These are phyloP conservation scores for Pichia cabralensis DNA, from an alignment of 805 yeast genomes.

Conservation along the genomic window DNA sequence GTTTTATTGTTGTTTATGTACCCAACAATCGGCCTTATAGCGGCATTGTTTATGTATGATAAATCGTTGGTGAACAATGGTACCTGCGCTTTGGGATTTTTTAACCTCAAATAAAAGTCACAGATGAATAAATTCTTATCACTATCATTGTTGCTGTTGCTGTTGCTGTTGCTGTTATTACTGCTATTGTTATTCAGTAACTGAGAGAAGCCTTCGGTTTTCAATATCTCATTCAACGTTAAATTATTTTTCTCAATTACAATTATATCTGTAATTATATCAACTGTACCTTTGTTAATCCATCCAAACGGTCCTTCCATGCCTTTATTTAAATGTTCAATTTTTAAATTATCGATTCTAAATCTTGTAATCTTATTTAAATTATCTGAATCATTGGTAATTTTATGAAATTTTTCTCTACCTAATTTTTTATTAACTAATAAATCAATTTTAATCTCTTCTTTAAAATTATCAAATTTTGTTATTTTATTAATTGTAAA, in stretches of 20 bases:
- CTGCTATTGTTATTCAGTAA: constrained; percentile 4
- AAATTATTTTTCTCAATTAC: constrained; percentile 42
- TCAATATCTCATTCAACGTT: background rate
- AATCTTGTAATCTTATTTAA: constrained; percentile 55
- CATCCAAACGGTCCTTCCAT: constrained; percentile 94
- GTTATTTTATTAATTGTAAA: constrained; percentile 85
- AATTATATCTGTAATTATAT: constrained; percentile 84
- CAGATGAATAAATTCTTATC: constrained; percentile 41
- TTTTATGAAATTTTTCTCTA: constrained; percentile 10
- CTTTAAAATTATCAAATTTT: constrained; percentile 38
- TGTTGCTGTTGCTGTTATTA: background rate
- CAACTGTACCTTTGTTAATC: constrained; percentile 89
- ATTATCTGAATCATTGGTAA: constrained; percentile 11
- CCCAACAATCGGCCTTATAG: constrained; percentile 90
- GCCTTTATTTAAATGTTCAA: constrained; percentile 87
- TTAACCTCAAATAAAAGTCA: constrained; percentile 70
- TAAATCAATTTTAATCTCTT: constrained; percentile 19
- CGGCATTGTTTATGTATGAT: constrained; percentile 85
- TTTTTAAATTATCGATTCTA: constrained; percentile 73
- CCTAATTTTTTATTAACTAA: constrained; percentile 16
- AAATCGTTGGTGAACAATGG: constrained; percentile 84
- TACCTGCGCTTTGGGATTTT: constrained; percentile 79
- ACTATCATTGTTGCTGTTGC: constrained; percentile 1
- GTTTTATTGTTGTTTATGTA: constrained; percentile 88
- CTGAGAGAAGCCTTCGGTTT: background rate